Percentiles rank a stretch among this genome's conserved stretches.
These are phyloP conservation scores for Naganishia sp. DNA, from an alignment of 1,284 basidiomycete species.

Conservation along the genomic window DNA sequence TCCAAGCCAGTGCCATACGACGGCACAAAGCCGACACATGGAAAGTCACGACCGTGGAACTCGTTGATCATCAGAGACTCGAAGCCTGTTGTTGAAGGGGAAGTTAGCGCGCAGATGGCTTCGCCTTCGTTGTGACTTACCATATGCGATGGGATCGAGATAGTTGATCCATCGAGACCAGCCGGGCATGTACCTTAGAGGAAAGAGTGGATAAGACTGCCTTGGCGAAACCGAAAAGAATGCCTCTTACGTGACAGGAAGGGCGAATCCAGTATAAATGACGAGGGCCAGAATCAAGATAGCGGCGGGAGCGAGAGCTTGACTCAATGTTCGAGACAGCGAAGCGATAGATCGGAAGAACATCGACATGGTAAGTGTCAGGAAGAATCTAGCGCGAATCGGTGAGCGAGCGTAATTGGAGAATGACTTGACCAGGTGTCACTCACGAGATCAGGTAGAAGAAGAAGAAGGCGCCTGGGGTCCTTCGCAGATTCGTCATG, in stretches of 20 bases:
- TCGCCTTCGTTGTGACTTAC: background rate
- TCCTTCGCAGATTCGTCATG: conserved; percentile 54
- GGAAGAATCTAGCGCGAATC: conserved; percentile 21
- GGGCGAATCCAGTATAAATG: conserved; percentile 57
- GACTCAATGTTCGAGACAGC: conserved; percentile 52
- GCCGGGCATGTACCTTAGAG: conserved; percentile 46
- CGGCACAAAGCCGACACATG: conserved; percentile 51
- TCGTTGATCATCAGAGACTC: conserved; percentile 58
- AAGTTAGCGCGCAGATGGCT: background rate
- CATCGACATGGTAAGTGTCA: conserved; percentile 56
- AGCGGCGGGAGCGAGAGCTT: conserved; percentile 56
- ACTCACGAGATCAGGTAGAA: conserved; percentile 39
- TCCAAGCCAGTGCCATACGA: conserved; percentile 47
- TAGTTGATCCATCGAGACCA: conserved; percentile 59
- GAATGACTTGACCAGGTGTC: background rate
- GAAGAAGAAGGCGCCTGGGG: conserved; percentile 47
- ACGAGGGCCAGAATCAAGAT: conserved; percentile 56
- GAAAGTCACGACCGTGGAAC: conserved; percentile 51
- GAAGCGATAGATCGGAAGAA: conserved; percentile 58
- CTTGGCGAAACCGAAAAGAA: conserved; percentile 5
- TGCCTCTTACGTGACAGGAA: conserved; percentile 43
- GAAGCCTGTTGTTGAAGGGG: conserved; percentile 43
- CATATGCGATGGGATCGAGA: conserved; percentile 54
- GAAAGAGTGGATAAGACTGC: background rate
- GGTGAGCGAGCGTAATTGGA: too few species aligned